Percentiles rank a stretch among this genome's conserved stretches.
Conservation (phyloP, 495 filamentous ascomycete species). For the Achaetomiella virescens region DNA sequence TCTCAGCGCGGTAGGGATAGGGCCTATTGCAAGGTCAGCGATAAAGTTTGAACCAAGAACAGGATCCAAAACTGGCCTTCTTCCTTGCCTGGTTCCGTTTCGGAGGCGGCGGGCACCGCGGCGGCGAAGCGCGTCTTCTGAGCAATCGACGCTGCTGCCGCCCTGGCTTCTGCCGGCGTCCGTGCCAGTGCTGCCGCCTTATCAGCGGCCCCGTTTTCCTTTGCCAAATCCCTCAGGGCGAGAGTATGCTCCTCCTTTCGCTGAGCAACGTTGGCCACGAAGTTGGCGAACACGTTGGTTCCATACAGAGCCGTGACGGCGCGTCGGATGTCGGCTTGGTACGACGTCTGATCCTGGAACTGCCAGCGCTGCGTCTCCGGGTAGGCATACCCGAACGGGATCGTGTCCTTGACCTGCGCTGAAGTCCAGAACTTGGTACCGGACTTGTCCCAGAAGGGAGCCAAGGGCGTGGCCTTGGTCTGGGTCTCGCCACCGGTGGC, state of each 20-base stretch:
- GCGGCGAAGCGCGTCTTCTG: too few relatives aligned
- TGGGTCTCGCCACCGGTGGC: slow-evolving; percentile 34
- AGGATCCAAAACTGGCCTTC: background rate
- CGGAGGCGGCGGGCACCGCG: background rate
- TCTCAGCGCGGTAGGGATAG: slow-evolving; percentile 18
- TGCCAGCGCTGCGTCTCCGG: slow-evolving; percentile 43
- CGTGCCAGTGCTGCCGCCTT: background rate
- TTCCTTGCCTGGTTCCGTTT: background rate
- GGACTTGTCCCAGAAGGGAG: slow-evolving; percentile 40
- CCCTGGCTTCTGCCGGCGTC: background rate
- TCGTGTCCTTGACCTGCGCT: slow-evolving; percentile 31
- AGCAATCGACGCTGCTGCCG: too few relatives aligned
- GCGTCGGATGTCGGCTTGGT: slow-evolving; percentile 16
- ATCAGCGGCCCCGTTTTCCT: background rate
- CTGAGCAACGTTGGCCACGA: slow-evolving; percentile 16
- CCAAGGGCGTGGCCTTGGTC: slow-evolving; percentile 33
- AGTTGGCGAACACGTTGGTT: slow-evolving; percentile 23
- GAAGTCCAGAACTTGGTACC: slow-evolving; percentile 44
- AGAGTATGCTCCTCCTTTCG: slow-evolving; percentile 4
- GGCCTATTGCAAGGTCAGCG: background rate
- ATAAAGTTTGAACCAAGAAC: background rate
- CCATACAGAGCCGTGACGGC: slow-evolving; percentile 21
- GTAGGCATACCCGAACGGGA: slow-evolving; percentile 54
- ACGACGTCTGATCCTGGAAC: slow-evolving; percentile 2
- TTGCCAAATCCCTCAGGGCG: background rate